A percentile compares a stretch with the other conserved stretches of the same genome.
phyloP scores from a whole-genome alignment of 345 rosid genomes.

The Gossypium raimondii region DNA sequence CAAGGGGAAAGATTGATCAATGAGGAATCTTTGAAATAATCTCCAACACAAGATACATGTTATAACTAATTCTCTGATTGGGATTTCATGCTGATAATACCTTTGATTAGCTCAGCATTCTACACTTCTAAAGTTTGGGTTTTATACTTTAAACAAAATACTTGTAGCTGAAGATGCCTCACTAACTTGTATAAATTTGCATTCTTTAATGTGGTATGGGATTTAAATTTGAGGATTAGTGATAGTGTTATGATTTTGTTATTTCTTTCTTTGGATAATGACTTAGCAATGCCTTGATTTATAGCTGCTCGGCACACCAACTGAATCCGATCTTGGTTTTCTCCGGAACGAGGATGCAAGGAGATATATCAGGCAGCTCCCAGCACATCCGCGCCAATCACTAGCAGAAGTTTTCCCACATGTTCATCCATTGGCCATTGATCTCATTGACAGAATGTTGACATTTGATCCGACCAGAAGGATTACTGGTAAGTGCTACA shows the following conservation, averaged over 20 bases:
- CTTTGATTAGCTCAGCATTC: neutral
- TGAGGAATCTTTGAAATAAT: neutral
- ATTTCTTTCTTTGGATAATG: neutral
- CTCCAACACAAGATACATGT: neutral
- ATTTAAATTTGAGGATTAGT: slow-evolving; percentile 1
- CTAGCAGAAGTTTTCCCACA: slow-evolving; percentile 61
- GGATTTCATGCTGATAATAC: neutral
- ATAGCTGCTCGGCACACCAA: slow-evolving; percentile 94
- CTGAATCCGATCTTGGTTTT: slow-evolving; percentile 86
- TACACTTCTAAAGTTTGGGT: neutral
- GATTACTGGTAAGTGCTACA: slow-evolving; percentile 71
- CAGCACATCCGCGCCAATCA: slow-evolving; percentile 62
- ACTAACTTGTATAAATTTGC: neutral
- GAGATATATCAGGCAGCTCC: slow-evolving; percentile 77
- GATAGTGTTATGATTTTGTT: neutral
- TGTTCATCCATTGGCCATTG: slow-evolving; percentile 76
- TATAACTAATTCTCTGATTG: neutral
- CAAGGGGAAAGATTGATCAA: neutral
- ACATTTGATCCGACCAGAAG: slow-evolving; percentile 88
- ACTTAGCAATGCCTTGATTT: slow-evolving; percentile 19
- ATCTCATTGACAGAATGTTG: slow-evolving; percentile 81
- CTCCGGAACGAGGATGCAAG: slow-evolving; percentile 78
- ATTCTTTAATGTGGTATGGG: neutral
- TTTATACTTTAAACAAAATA: neutral
- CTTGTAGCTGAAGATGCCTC: neutral